phyloP scores from a whole-genome alignment of 306 rosid genomes.

The Alnus rubra region DNA sequence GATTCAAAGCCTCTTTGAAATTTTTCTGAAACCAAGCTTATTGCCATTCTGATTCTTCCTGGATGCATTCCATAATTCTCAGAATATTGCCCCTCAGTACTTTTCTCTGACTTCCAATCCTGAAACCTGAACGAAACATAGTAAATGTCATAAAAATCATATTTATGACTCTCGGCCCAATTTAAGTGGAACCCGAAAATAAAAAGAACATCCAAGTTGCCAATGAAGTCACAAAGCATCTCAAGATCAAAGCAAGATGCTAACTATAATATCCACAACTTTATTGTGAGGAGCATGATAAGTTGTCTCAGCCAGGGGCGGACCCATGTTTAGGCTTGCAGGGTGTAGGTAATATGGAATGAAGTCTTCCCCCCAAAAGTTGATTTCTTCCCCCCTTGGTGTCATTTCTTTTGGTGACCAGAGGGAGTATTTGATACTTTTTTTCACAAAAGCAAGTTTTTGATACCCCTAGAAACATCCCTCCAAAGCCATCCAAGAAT shows the following conservation, averaged over 20 bases:
- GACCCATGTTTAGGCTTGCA: too few relatives aligned
- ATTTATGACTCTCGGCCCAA: constrained; percentile 22
- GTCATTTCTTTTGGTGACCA: too few relatives aligned
- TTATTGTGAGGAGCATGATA: background rate
- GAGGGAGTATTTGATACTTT: too few relatives aligned
- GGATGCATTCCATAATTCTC: constrained; percentile 39
- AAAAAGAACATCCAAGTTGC: constrained; percentile 3
- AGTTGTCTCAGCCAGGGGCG: background rate
- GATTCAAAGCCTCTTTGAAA: constrained; percentile 70
- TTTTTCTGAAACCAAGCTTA: constrained; percentile 53
- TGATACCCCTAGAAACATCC: too few relatives aligned
- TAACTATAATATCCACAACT: background rate
- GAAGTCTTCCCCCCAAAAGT: too few relatives aligned
- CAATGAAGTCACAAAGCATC: background rate
- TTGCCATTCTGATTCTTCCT: constrained; percentile 48
- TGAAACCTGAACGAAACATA: constrained; percentile 60
- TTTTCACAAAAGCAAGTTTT: too few relatives aligned
- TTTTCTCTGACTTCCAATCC: constrained; percentile 75
- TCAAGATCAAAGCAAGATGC: constrained; percentile 2
- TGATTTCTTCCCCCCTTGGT: too few relatives aligned
- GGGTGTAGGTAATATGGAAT: too few relatives aligned
- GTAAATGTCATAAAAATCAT: constrained; percentile 27
- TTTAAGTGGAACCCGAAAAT: background rate
- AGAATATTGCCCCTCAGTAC: constrained; percentile 55
- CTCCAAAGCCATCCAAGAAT: too few relatives aligned